phyloP scores from a whole-genome alignment of 2,329 filamentous ascomycete species.

The Pezicula rhizophila region DNA sequence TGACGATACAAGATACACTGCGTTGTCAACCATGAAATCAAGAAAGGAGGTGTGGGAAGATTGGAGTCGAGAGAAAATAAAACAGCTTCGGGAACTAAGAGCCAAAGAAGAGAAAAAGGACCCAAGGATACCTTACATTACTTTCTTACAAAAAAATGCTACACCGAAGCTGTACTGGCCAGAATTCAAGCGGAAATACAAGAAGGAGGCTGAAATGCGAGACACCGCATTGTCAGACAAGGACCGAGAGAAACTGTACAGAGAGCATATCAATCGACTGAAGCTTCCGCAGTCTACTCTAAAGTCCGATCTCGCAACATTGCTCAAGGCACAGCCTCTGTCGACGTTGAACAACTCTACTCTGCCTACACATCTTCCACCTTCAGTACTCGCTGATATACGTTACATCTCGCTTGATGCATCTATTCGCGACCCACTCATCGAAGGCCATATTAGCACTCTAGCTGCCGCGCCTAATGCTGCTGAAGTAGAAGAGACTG shows the following conservation, averaged over 20 bases:
- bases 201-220: conserved; percentile 74
- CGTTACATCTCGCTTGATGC: conserved; percentile 63
- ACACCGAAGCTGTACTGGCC: conserved; percentile 95
- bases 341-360: conserved; percentile 55
- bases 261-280: conserved; percentile 64
- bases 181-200: conserved; percentile 89
- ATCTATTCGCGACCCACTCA: conserved; percentile 53
- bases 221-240: conserved; percentile 66
- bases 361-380: conserved; percentile 50
- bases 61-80: conserved; percentile 76
- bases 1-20: conserved; percentile 81
- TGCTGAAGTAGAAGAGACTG: conserved; percentile 39
- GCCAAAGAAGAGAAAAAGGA: conserved; percentile 75
- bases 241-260: conserved; percentile 73
- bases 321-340: conserved; percentile 57
- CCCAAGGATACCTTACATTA: conserved; percentile 75
- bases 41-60: conserved; percentile 77
- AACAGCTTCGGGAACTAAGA: conserved; percentile 63
- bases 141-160: conserved; percentile 73
- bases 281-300: conserved; percentile 60
- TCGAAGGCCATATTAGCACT: conserved; percentile 61
- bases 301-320: conserved; percentile 61
- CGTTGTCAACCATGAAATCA: conserved; percentile 72
- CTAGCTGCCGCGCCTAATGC: conserved; percentile 52
- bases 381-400: conserved; percentile 57